These are phyloP conservation scores for Biscogniauxia sp. DNA, from an alignment of 2,329 filamentous ascomycete species.

Conservation along the genomic window DNA sequence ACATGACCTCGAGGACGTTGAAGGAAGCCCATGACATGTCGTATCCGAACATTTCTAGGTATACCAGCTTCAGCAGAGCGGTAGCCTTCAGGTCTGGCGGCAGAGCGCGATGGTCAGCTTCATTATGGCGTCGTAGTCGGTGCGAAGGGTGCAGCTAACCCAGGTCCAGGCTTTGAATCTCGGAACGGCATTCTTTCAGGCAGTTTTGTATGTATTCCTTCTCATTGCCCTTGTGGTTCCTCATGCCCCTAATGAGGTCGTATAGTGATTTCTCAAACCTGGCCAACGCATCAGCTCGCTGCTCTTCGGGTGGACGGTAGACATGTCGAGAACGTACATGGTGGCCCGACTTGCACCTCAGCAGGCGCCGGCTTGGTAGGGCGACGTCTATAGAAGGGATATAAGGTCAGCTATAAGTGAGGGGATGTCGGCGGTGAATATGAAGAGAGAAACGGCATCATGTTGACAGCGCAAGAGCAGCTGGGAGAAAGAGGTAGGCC, in stretches of 20 bases:
- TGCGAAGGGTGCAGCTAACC: conserved; percentile 48
- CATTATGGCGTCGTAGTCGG: neutral
- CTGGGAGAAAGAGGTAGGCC: conserved; percentile 1
- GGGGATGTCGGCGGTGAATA: conserved; percentile 5
- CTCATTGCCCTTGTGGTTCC: conserved; percentile 93
- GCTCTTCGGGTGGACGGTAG: neutral
- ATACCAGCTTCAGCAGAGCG: conserved; percentile 90
- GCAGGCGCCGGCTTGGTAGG: conserved; percentile 15
- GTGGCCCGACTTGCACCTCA: conserved; percentile 23
- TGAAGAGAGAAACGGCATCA: conserved; percentile 12
- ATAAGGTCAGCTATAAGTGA: neutral
- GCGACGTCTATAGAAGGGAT: neutral
- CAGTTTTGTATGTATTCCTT: conserved; percentile 92
- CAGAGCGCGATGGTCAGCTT: conserved; percentile 16
- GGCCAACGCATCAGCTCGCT: conserved; percentile 22
- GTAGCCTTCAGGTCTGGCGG: conserved; percentile 85
- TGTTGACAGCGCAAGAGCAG: conserved; percentile 12
- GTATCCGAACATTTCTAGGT: conserved; percentile 98
- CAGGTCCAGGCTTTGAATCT: conserved; percentile 93
- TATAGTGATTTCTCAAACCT: conserved; percentile 99
- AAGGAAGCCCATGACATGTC: conserved; percentile 99
- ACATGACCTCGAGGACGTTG: conserved; percentile 98
- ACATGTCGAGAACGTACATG: conserved; percentile 24
- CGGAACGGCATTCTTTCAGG: conserved; percentile 90
- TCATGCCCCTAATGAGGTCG: conserved; percentile 94